These are phyloP conservation scores for Thielaviopsis populi DNA, from an alignment of 2,329 filamentous ascomycete genomes.

Conservation along the genomic window DNA sequence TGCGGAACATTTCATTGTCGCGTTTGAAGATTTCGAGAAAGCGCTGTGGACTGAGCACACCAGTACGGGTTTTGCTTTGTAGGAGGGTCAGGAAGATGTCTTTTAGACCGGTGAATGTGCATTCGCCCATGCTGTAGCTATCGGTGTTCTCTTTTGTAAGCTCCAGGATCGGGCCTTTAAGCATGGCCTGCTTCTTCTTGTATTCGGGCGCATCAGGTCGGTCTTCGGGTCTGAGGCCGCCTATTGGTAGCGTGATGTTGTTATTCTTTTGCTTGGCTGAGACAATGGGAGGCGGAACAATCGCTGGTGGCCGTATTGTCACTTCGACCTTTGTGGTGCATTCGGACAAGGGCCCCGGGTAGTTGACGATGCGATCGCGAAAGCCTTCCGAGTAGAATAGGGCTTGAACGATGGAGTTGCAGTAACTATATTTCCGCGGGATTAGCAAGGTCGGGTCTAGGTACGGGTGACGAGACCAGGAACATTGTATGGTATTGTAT, in stretches of 20 bases:
- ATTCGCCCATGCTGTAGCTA: slow-evolving; percentile 85
- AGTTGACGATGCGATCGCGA: slow-evolving; percentile 85
- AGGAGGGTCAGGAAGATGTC: slow-evolving; percentile 91
- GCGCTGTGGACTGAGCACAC: slow-evolving; percentile 79
- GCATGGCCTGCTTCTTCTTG: slow-evolving; percentile 91
- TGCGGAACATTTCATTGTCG: slow-evolving; percentile 94
- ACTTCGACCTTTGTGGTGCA: slow-evolving; percentile 51
- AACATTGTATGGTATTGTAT: background rate
- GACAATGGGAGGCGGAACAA: slow-evolving; percentile 31
- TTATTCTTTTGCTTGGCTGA: slow-evolving; percentile 22
- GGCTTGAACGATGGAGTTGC: slow-evolving; percentile 95
- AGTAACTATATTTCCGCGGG: slow-evolving; percentile 49
- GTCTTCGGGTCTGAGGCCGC: slow-evolving; percentile 60
- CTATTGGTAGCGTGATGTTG: slow-evolving; percentile 18
- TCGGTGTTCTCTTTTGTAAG: slow-evolving; percentile 65
- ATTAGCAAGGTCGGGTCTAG: background rate
- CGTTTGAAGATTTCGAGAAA: slow-evolving; percentile 88
- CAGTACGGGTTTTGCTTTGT: slow-evolving; percentile 64
- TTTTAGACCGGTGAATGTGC: slow-evolving; percentile 84
- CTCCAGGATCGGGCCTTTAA: slow-evolving; percentile 73
- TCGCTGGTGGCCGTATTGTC: slow-evolving; percentile 41
- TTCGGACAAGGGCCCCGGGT: slow-evolving; percentile 58
- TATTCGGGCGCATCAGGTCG: slow-evolving; percentile 91
- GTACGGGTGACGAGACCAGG: background rate
- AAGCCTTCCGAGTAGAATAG: slow-evolving; percentile 93